Evolutionary conservation across 495 filamentous ascomycete genomes (phyloP).

Genomic region (Penicillium mononematosum): DNA sequence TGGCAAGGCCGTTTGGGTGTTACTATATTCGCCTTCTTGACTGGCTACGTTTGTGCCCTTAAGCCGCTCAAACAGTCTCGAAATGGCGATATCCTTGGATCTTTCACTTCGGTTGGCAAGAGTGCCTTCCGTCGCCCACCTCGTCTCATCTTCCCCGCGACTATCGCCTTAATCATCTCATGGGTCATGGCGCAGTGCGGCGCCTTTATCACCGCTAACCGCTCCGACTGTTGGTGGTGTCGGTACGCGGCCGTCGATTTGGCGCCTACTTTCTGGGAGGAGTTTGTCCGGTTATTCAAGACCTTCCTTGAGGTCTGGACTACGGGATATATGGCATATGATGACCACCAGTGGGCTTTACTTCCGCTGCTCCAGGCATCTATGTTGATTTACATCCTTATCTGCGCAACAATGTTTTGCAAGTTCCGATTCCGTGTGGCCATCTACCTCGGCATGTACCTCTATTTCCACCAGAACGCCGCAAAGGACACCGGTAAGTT

Average conservation of each 20-base stretch:
- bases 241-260: slow-evolving; percentile 53
- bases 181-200: slow-evolving; percentile 60
- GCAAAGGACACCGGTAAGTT: slow-evolving; percentile 34
- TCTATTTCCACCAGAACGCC: slow-evolving; percentile 54
- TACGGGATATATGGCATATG: slow-evolving; percentile 56
- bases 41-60: slow-evolving; percentile 66
- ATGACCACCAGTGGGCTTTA: slow-evolving; percentile 68
- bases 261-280: slow-evolving; percentile 37
- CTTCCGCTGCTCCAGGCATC: slow-evolving; percentile 59
- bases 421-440: slow-evolving; percentile 56
- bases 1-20: slow-evolving; percentile 66
- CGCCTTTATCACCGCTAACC: slow-evolving; percentile 55
- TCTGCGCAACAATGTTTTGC: slow-evolving; percentile 58
- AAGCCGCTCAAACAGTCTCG: slow-evolving; percentile 63
- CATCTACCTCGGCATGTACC: slow-evolving; percentile 48
- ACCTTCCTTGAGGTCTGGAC: slow-evolving; percentile 60
- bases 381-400: slow-evolving; percentile 59
- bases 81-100: slow-evolving; percentile 51
- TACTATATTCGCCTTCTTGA: slow-evolving; percentile 65
- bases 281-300: slow-evolving; percentile 44
- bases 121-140: slow-evolving; percentile 65
- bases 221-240: slow-evolving; percentile 61
- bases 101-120: slow-evolving; percentile 56
- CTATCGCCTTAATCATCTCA: slow-evolving; percentile 57
- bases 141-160: slow-evolving; percentile 61